Percentiles rank a stretch among this genome's conserved stretches.
Conservation (phyloP, 2,329 filamentous ascomycete genomes). For the Juglanconis oblonga region DNA sequence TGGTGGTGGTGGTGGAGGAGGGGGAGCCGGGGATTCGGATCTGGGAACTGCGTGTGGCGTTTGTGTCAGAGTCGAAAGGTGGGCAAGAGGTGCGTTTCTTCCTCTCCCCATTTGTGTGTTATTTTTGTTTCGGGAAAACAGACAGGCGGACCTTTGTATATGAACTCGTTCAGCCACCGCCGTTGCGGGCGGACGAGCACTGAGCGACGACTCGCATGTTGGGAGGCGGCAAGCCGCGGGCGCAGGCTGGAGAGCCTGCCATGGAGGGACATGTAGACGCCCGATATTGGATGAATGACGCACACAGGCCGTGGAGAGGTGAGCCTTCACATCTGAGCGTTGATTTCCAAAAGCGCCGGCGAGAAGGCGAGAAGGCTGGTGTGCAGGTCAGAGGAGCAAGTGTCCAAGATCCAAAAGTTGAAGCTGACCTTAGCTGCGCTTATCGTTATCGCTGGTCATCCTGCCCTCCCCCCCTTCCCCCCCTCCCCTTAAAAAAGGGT, state of each 20-base stretch:
- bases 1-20: neutral
- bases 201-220: conserved; percentile 6
- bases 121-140: neutral
- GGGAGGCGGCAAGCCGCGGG: conserved; percentile 11
- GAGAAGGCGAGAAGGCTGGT: too few species aligned
- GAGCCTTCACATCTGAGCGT: conserved; percentile 16
- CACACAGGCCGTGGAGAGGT: conserved; percentile 8
- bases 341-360: neutral
- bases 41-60: too few species aligned
- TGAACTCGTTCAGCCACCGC: conserved; percentile 18
- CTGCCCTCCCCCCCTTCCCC: neutral
- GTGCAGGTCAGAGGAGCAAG: neutral
- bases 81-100: too few species aligned
- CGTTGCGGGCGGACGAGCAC: conserved; percentile 4
- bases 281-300: neutral
- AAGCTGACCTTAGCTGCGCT: neutral
- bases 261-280: conserved; percentile 20
- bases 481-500: neutral
- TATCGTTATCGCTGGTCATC: neutral
- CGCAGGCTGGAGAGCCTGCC: conserved; percentile 21
- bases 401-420: neutral
- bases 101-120: neutral
- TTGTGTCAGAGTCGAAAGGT: too few species aligned
- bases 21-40: neutral
- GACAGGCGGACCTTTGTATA: conserved; percentile 6